Conservation (phyloP, 2,329 filamentous ascomycete species). For the Apiospora saccharicola region DNA sequence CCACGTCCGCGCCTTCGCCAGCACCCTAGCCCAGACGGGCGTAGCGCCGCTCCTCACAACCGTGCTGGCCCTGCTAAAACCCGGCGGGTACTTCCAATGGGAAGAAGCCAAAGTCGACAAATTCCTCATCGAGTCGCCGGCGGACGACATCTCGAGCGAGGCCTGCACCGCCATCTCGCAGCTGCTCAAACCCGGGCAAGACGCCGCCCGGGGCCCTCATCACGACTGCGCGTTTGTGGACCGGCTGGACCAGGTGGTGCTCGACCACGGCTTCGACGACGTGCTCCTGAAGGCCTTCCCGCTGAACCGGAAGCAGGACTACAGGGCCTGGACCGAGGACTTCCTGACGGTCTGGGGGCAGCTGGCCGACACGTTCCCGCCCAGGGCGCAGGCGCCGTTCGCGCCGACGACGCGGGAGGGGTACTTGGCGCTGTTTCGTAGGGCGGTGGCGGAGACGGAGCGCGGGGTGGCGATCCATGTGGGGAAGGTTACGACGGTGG, state of each 20-base stretch:
- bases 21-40: neutral
- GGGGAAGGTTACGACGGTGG: neutral
- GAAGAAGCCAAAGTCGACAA: too few species aligned
- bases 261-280: constrained; percentile 28
- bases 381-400: constrained; percentile 23
- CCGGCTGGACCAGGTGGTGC: too few species aligned
- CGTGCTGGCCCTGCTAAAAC: constrained; percentile 25
- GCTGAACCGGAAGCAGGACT: neutral
- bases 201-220: too few species aligned
- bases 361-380: too few species aligned
- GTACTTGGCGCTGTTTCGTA: constrained; percentile 32
- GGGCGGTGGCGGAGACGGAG: constrained; percentile 37
- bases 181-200: neutral
- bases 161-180: neutral
- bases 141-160: too few species aligned
- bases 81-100: too few species aligned
- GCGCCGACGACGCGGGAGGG: constrained; percentile 33
- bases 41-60: constrained; percentile 23
- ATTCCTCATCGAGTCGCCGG: too few species aligned
- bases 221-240: too few species aligned
- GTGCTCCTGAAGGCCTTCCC: neutral
- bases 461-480: constrained; percentile 34
- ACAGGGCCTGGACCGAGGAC: too few species aligned
- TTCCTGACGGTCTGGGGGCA: too few species aligned
- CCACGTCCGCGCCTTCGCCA: neutral